These are phyloP conservation scores for Theileria parva DNA, from an alignment of 169 alveolate species.

Conservation along the genomic window DNA sequence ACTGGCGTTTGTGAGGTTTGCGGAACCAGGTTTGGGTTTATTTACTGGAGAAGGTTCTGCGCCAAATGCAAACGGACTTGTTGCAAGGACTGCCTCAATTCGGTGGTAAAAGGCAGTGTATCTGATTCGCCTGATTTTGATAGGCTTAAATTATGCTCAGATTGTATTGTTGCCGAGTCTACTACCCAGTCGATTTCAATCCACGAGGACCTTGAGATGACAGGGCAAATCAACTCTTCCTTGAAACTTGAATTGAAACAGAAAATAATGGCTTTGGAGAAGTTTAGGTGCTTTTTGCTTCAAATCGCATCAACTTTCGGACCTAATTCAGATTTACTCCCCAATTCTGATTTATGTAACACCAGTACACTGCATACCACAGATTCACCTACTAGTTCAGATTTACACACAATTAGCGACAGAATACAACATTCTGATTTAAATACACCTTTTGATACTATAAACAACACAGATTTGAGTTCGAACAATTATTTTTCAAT, in stretches of 20 bases:
- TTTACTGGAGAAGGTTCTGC: slow-evolving; percentile 38
- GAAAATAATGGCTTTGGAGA: slow-evolving; percentile 71
- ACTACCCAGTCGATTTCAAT: slow-evolving; percentile 73
- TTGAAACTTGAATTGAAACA: slow-evolving; percentile 72
- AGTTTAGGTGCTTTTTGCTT: slow-evolving; percentile 67
- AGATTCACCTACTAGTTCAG: neutral
- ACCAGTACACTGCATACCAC: neutral
- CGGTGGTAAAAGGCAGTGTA: slow-evolving; percentile 31
- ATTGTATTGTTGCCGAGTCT: slow-evolving; percentile 70
- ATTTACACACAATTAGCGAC: neutral
- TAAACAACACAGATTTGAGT: neutral
- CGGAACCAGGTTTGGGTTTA: slow-evolving; percentile 27
- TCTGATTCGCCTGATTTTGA: slow-evolving; percentile 47
- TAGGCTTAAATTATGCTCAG: slow-evolving; percentile 65
- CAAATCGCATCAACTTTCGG: slow-evolving; percentile 69
- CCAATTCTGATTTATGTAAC: neutral
- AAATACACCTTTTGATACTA: too few species aligned
- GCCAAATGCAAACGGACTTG: slow-evolving; percentile 53
- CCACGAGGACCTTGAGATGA: slow-evolving; percentile 79
- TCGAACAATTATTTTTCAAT: neutral
- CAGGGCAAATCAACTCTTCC: slow-evolving; percentile 73
- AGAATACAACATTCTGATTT: neutral
- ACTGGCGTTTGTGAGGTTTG: slow-evolving; percentile 37
- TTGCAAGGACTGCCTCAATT: slow-evolving; percentile 50
- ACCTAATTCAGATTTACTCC: slow-evolving; percentile 44